Base-by-base conservation (phyloP, 2,329 filamentous ascomycete genomes). In the Fusarium oxysporum region DNA sequence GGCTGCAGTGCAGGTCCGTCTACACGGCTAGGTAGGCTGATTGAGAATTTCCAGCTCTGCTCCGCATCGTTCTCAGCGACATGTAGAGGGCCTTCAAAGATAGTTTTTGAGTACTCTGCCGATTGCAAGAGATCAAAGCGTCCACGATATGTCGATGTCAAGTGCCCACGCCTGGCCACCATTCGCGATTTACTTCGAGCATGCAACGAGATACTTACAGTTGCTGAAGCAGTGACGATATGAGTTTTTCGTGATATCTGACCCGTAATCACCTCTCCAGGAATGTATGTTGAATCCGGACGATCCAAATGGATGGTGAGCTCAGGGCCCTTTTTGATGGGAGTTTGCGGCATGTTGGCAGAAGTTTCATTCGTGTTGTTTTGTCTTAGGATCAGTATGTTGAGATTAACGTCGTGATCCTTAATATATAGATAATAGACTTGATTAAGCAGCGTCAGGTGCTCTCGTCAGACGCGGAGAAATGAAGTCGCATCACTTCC, bases 341-440 rank as follows among this genome's bases (percentile, higher is more conserved):
- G 21, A 14, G 57, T 54, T 40, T 60, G 57, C 13, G 57, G 57
- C 57, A 60, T 60, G 8, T 8, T n/a, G 45, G 11, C 2, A 6
- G 21, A 3, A n/a, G 14, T 13, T 2, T 17, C 2, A 12, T n/a
- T n/a, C 5, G 19, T 11, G 1, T 45, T 16, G 9, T 10, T 57
- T 10, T 5, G 5, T 8, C 8, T 4, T 4, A 17, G 1, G 4
- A 57, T 17, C 14, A 4, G 8, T 17, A 4, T 19, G 4, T 16
- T 13, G 0, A 5, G 4, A 6, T 28, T 2, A 0, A 9, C 9
- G 3, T 16, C 6, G 13, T 21, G 6, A 8, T 25, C 10, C 2
- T 21, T 13, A 17, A 28, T 30, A n/a, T 30, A 28, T 28, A 33
- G 2, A n/a, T 17, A 6, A 28, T 12, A 5, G 19, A 33, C 3